phyloP scores from a whole-genome alignment of 2,329 filamentous ascomycete genomes.

The Talaromyces amestolkiae region DNA sequence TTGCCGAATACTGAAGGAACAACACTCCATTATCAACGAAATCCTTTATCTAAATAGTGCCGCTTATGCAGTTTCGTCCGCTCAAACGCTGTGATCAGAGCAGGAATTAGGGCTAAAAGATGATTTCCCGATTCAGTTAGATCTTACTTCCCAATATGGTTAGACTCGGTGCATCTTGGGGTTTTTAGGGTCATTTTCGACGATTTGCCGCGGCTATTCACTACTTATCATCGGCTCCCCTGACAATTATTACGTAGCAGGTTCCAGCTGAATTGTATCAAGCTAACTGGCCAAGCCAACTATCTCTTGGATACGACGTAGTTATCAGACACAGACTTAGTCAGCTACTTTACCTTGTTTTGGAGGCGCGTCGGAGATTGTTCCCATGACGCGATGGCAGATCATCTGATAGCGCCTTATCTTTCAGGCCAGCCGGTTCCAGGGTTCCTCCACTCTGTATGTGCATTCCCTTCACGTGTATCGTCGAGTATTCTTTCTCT shows the following conservation, averaged over 20 bases:
- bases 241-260: neutral
- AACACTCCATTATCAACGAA: neutral
- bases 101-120: neutral
- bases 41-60: neutral
- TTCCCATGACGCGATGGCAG: constrained; percentile 3
- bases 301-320: neutral
- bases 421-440: neutral
- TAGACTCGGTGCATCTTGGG: neutral
- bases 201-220: neutral
- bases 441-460: neutral
- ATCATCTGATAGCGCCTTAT: constrained; percentile 1
- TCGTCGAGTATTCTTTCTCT: too few relatives aligned
- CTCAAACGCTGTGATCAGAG: neutral
- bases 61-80: neutral
- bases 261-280: neutral
- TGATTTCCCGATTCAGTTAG: neutral
- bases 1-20: too few relatives aligned
- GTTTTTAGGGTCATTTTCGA: neutral
- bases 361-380: neutral
- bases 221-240: neutral
- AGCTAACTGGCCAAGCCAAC: neutral
- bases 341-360: neutral
- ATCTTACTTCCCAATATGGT: neutral
- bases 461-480: neutral
- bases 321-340: neutral